Conservation (phyloP, 768 basidiomycete genomes). For the Mycena pura region DNA sequence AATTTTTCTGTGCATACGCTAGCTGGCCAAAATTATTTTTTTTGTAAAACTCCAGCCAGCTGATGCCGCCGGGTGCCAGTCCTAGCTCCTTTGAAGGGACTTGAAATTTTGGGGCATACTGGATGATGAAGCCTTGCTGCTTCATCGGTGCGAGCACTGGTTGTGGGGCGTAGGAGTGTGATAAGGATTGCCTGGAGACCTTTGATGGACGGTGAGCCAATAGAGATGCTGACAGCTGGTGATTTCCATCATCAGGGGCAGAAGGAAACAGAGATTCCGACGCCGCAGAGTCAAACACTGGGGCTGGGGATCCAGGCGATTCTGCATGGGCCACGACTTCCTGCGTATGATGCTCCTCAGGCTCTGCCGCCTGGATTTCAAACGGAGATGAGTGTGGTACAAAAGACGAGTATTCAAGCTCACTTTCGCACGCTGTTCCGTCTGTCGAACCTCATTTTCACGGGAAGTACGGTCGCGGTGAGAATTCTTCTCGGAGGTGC, state of each 20-base stretch:
- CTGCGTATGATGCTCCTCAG: conserved; percentile 79
- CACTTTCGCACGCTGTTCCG: conserved; percentile 76
- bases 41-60: neutral
- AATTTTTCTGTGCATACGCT: neutral
- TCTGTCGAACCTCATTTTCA: conserved; percentile 68
- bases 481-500: conserved; percentile 70
- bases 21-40: neutral
- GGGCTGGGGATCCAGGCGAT: conserved; percentile 33
- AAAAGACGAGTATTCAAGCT: conserved; percentile 9
- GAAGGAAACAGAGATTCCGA: neutral
- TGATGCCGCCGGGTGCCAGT: neutral
- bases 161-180: neutral
- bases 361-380: conserved; percentile 64
- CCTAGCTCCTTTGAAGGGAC: neutral
- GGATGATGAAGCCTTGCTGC: neutral
- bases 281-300: neutral
- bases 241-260: neutral
- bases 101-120: neutral
- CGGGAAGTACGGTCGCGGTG: conserved; percentile 68
- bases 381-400: neutral
- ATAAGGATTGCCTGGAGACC: neutral
- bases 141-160: neutral
- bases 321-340: conserved; percentile 90
- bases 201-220: neutral
- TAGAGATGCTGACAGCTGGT: neutral